Evolutionary conservation across 495 filamentous ascomycete species (phyloP), one percentile per base, ranked within the genome.

Genomic region (Penicillium goetzii): DNA sequence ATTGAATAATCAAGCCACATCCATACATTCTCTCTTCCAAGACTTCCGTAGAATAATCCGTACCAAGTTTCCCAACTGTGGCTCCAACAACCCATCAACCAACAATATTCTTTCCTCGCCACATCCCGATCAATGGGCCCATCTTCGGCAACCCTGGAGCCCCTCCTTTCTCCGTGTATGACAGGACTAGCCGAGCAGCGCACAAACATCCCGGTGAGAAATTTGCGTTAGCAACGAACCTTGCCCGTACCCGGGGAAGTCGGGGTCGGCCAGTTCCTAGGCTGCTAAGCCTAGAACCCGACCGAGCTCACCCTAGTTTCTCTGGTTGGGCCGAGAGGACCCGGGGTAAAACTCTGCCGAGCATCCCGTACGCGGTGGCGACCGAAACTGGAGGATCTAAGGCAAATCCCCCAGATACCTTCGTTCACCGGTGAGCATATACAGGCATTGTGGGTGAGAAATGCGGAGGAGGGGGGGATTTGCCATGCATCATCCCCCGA

Each of bases 121-220:
- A 51, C 26, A 30, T 30, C 47, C 47, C 47, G 47, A 51, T n/a
- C 8, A 15, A 51, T 51, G 47, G 47, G 26, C 47, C 47, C 25
- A 30, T 45, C 41, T 45, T 50, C 47, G 23, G 47, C 25, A 50
- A 26, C 11, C 47, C 23, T 28, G 1, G 14, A 19, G 40, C 40
- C 40, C 40, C 41, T 23, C n/a, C 21, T 23, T 23, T 12, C 47
- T n/a, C 47, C 47, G 25, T 51, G 25, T 28, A 17, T 51, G 47
- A 51, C 47, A 51, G 47, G 23, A 4, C 47, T 30, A 30, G 47
- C 47, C 26, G 32, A 55, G n/a, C 38, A 28, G 54, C 34, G n/a
- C 56, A 17, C 15, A 21, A 17, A 21, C 59, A n/a, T 49, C 12
- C 59, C 63, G 59, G 63, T 62, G 55, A 62, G 49, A 51, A 32